A percentile compares a stretch with the other conserved stretches of the same genome.
These are phyloP conservation scores for Climacium dendroides DNA, from an alignment of 225 moss, liverwort and hornwort genomes.

Conservation along the genomic window DNA sequence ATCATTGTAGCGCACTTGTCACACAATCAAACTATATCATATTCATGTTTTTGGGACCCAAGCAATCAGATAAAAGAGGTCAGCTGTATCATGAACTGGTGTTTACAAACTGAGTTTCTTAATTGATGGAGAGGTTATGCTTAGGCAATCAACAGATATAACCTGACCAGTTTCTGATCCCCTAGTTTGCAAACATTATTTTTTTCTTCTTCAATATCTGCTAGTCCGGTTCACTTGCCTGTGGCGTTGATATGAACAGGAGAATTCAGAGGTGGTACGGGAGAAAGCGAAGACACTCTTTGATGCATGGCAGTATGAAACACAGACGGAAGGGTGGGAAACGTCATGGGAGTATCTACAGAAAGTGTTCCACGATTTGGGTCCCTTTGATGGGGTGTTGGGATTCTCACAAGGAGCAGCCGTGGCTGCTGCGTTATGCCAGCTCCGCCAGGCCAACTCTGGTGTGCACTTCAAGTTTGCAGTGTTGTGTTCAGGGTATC, in stretches of 20 bases:
- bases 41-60: neutral
- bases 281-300: neutral
- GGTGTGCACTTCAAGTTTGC: constrained; percentile 51
- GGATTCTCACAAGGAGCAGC: constrained; percentile 98
- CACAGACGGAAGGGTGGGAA: constrained; percentile 76
- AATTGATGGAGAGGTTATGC: neutral
- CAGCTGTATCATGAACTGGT: neutral
- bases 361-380: constrained; percentile 38
- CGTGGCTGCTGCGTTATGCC: constrained; percentile 64
- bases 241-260: neutral
- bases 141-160: neutral
- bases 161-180: neutral
- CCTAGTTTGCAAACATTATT: neutral
- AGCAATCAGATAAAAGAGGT: neutral
- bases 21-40: neutral
- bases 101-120: neutral
- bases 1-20: neutral
- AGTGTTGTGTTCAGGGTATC: constrained; percentile 89
- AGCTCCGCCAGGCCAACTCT: neutral
- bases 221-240: neutral
- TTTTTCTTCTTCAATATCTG: neutral
- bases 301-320: constrained; percentile 41
- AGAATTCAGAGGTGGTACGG: neutral
- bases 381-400: constrained; percentile 87
- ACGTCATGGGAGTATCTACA: constrained; percentile 58